Evolutionary conservation across 1,284 basidiomycete species (phyloP), one percentile per base, ranked within the genome.

Genomic region (Moniliophthora roreri): DNA sequence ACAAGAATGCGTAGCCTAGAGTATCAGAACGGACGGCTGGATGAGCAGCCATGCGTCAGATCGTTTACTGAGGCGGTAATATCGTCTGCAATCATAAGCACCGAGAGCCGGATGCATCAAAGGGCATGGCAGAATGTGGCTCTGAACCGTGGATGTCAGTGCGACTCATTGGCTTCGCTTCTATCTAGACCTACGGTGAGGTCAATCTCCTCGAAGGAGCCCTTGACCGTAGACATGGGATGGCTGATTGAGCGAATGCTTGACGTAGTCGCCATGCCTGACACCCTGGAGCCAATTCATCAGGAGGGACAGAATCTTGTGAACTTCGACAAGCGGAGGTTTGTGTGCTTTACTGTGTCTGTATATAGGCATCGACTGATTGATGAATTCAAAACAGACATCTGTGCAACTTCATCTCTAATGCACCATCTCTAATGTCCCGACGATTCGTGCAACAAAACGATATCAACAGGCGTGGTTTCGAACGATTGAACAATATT

Each of bases 321-420:
- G 49, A 91, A 91, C 63, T 82, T 91, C 59, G 87, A 91, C 59
- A 92, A 92, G 64, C 80, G 90, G 58, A 81, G 90, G 89, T 89
- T 58, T 57, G 74, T 60, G 18, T 20, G 39, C 16, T 41, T 39
- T 35, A 40, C 56, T 35, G 40, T 50, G 20, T 15, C 24, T 5
- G 28, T 35, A n/a, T 38, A 18, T 11, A 23, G 41, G 52, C 59
- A 38, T 59, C 50, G 23, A 44, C 21, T 55, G 51, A 44, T 55
- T 44, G 50, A 55, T 50, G 56, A 42, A n/a, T n/a, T n/a, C n/a
- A n/a, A n/a, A 55, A 0, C 58, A 90, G 89, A 60, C 81, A 88
- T 57, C 67, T 91, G 21, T 82, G 78, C 65, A 79, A 82, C 56
- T 70, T 92, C 16, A 78, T 90, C 50, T 70, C 74, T 32, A 82